These are phyloP conservation scores for Ceratobasidium papillatum DNA, from an alignment of 1,284 basidiomycete species.

Conservation along the genomic window DNA sequence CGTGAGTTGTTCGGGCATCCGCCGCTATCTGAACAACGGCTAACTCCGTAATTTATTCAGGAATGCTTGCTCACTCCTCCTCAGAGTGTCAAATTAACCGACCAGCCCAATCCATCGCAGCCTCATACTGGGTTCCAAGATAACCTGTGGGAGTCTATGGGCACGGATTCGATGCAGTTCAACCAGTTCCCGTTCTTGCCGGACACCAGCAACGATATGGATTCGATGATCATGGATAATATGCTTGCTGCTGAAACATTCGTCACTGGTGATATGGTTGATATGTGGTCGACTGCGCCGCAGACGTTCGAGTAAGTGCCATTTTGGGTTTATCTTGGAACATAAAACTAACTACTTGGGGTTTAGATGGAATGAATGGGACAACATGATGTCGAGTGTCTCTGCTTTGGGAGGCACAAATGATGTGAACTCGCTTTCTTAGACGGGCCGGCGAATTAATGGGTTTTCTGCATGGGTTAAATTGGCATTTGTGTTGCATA, in stretches of 20 bases:
- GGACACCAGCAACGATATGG: constrained; percentile 8
- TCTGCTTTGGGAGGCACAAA: constrained; percentile 16
- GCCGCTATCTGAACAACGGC: not conserved
- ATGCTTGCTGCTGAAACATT: constrained; percentile 34
- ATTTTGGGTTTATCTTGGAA: not conserved
- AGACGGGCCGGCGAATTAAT: not conserved
- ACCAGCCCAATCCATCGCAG: constrained; percentile 11
- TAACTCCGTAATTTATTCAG: constrained; percentile 17
- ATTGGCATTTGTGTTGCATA: constrained; percentile 5
- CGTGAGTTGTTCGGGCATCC: not conserved
- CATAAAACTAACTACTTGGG: not conserved
- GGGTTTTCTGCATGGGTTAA: not conserved
- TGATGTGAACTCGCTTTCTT: constrained; percentile 27
- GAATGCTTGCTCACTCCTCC: constrained; percentile 23
- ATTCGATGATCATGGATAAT: constrained; percentile 17
- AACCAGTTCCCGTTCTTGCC: constrained; percentile 23
- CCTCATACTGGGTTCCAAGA: constrained; percentile 18
- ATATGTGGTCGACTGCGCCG: constrained; percentile 38
- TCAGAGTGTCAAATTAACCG: not conserved
- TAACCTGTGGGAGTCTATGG: constrained; percentile 34
- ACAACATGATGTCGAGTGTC: constrained; percentile 35
- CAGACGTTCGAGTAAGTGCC: constrained; percentile 32
- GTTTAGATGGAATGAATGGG: constrained; percentile 35
- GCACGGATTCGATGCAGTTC: constrained; percentile 32
- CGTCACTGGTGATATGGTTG: constrained; percentile 31